phyloP scores from a whole-genome alignment of 805 yeast species.

The Candida dajiaensis region DNA sequence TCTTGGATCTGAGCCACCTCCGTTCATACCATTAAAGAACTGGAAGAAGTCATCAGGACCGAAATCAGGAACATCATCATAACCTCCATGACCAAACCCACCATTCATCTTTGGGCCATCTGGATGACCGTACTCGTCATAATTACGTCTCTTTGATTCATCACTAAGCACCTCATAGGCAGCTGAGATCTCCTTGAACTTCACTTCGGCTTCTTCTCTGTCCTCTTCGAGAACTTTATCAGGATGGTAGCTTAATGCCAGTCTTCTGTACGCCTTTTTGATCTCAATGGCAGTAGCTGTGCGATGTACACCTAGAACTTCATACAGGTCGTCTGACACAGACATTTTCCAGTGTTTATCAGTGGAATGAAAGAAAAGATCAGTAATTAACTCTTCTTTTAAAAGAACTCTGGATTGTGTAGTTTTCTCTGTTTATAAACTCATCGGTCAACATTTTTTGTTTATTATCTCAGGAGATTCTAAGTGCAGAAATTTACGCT shows the following conservation, averaged over 20 bases:
- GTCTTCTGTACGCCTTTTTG: constrained; percentile 75
- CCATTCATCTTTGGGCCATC: constrained; percentile 26
- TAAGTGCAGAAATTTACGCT: neutral
- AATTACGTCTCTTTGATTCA: constrained; percentile 51
- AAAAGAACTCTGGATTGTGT: neutral
- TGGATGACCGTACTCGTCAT: constrained; percentile 49
- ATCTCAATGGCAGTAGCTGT: constrained; percentile 69
- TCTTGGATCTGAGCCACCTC: constrained; percentile 6
- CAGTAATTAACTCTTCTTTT: neutral
- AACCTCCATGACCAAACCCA: constrained; percentile 32
- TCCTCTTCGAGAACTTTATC: constrained; percentile 73
- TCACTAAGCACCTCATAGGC: constrained; percentile 84
- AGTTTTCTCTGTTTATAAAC: neutral
- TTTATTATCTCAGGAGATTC: neutral
- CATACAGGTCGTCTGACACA: constrained; percentile 38
- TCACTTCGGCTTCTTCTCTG: constrained; percentile 64
- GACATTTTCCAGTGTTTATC: neutral
- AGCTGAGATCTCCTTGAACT: constrained; percentile 76
- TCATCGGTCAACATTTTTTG: neutral
- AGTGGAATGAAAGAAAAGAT: neutral
- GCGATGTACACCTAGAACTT: constrained; percentile 59
- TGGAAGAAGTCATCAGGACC: constrained; percentile 72
- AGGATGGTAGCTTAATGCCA: constrained; percentile 83
- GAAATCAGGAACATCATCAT: constrained; percentile 38
- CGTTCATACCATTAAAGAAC: constrained; percentile 45